Evolutionary conservation across 2,329 filamentous ascomycete species (phyloP).

Genomic region (Periconia sp.): DNA sequence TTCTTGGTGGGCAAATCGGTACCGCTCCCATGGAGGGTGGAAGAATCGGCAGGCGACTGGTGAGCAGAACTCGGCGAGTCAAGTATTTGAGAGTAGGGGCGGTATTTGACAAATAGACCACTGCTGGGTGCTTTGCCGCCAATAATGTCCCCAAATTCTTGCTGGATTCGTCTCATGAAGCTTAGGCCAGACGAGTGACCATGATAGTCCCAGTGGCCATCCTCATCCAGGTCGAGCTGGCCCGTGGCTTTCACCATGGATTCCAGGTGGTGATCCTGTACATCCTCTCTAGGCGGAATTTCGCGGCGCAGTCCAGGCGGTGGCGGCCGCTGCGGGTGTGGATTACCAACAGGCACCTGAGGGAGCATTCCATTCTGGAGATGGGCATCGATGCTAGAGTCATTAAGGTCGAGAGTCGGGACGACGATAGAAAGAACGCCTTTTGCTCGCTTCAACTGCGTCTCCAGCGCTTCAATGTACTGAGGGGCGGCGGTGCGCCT

Average conservation of each 20-base stretch:
- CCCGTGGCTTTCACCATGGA: constrained; percentile 96
- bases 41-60: constrained; percentile 65
- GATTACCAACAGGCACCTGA: constrained; percentile 42
- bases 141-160: constrained; percentile 81
- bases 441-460: constrained; percentile 81
- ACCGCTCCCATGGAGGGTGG: constrained; percentile 39
- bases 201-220: constrained; percentile 93
- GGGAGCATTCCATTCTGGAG: constrained; percentile 70
- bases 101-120: constrained; percentile 49
- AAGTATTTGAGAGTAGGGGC: constrained; percentile 65
- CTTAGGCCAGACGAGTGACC: constrained; percentile 90
- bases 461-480: constrained; percentile 89
- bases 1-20: constrained; percentile 71
- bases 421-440: constrained; percentile 78
- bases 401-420: constrained; percentile 83
- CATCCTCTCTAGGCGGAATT: constrained; percentile 27
- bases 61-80: constrained; percentile 72
- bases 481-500: constrained; percentile 89
- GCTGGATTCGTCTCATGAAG: constrained; percentile 84
- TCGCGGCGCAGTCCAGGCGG: constrained; percentile 26
- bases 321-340: constrained; percentile 26
- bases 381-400: constrained; percentile 79
- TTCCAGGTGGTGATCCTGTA: constrained; percentile 72
- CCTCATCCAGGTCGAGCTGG: constrained; percentile 88
- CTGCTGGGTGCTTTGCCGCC: constrained; percentile 52